Evolutionary conservation across 495 filamentous ascomycete genomes (phyloP).

Genomic region (Rusavskia elegans): DNA sequence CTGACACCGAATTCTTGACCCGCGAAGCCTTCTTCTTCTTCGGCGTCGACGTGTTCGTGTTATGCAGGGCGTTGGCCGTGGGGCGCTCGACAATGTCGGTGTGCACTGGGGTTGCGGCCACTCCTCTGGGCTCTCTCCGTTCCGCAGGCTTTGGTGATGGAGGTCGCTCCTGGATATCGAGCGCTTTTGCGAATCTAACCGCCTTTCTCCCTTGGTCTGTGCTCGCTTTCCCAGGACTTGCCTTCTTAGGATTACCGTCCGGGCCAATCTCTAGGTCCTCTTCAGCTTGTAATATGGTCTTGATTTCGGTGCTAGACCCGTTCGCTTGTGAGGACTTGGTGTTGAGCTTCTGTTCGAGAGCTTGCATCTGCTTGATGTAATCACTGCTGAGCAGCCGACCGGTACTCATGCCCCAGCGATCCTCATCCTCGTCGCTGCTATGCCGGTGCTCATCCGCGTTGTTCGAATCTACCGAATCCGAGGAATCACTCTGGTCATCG

Average conservation of each 20-base stretch:
- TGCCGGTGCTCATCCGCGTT: conserved; percentile 30
- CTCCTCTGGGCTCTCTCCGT: background rate
- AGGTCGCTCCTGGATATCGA: conserved; percentile 41
- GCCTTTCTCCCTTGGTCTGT: conserved; percentile 35
- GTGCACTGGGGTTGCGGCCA: background rate
- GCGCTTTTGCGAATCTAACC: conserved; percentile 56
- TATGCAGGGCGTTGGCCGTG: background rate
- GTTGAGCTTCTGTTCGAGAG: conserved; percentile 60
- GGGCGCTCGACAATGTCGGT: conserved; percentile 12
- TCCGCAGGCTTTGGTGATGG: background rate
- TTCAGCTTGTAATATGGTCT: background rate
- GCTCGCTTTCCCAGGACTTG: conserved; percentile 9
- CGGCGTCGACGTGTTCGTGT: conserved; percentile 11
- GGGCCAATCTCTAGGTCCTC: conserved; percentile 17
- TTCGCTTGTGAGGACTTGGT: conserved; percentile 36
- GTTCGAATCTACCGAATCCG: conserved; percentile 35
- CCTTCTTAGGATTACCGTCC: conserved; percentile 6
- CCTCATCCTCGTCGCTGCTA: conserved; percentile 40
- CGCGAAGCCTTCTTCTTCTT: conserved; percentile 27
- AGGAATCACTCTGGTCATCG: conserved; percentile 31
- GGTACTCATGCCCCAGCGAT: conserved; percentile 54
- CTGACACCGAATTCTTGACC: conserved; percentile 24
- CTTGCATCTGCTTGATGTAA: conserved; percentile 64
- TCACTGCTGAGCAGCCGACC: conserved; percentile 47
- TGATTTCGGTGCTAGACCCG: conserved; percentile 23